A percentile compares a stretch with the other conserved stretches of the same genome.
Conservation (phyloP, 1,284 basidiomycete species). For the Hemileia vastatrix region DNA sequence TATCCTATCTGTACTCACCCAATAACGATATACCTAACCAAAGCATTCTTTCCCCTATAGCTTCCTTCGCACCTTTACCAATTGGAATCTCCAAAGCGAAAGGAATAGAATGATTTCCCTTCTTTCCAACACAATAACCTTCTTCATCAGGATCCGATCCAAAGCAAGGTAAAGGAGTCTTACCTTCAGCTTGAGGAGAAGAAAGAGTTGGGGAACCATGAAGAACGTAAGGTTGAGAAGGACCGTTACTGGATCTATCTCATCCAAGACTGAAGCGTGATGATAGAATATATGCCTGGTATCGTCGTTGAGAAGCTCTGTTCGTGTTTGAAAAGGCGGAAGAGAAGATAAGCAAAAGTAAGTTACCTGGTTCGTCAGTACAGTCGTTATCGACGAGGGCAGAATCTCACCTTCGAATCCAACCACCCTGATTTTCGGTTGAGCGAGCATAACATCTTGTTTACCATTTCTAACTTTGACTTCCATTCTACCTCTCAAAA, state of each 20-base stretch:
- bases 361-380: neutral
- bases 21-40: conserved; percentile 75
- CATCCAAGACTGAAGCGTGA: conserved; percentile 55
- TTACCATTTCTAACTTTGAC: conserved; percentile 58
- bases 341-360: neutral
- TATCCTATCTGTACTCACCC: conserved; percentile 54
- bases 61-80: conserved; percentile 56
- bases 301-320: conserved; percentile 53
- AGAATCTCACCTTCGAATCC: conserved; percentile 65
- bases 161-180: conserved; percentile 49
- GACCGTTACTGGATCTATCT: conserved; percentile 33
- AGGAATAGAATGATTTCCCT: conserved; percentile 61
- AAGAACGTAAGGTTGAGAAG: conserved; percentile 38
- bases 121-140: conserved; percentile 54
- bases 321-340: neutral
- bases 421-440: conserved; percentile 71
- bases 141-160: conserved; percentile 55
- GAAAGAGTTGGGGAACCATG: conserved; percentile 29
- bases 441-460: conserved; percentile 59
- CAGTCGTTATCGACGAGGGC: neutral
- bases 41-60: conserved; percentile 53
- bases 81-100: conserved; percentile 68
- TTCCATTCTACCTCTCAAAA: conserved; percentile 62
- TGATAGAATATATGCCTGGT: conserved; percentile 78
- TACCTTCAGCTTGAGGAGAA: conserved; percentile 47